Percentiles rank a stretch among this genome's conserved stretches.
Conservation (phyloP, 2,329 filamentous ascomycete genomes). For the Pseudopyricularia javanii region DNA sequence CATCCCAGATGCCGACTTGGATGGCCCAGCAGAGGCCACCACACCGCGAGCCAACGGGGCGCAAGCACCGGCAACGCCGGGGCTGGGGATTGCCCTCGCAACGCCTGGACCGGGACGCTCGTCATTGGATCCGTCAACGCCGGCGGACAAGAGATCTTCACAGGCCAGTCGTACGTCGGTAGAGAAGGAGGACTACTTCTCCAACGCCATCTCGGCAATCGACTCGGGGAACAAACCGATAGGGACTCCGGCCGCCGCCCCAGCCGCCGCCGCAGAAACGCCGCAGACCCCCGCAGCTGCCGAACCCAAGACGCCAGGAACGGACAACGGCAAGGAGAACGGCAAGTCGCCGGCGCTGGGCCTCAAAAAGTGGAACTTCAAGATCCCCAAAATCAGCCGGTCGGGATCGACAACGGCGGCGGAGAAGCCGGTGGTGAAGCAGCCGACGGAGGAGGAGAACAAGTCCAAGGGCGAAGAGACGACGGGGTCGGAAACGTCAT, state of each 20-base stretch:
- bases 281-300: conserved; percentile 24
- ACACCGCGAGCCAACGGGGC: conserved; percentile 53
- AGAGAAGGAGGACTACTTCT: conserved; percentile 69
- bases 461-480: not conserved
- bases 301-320: conserved; percentile 33
- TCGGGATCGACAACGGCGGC: conserved; percentile 52
- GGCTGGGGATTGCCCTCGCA: conserved; percentile 65
- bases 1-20: conserved; percentile 13
- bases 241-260: conserved; percentile 29
- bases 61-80: conserved; percentile 55
- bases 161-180: conserved; percentile 47
- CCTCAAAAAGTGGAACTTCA: conserved; percentile 52
- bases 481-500: conserved; percentile 39
- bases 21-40: conserved; percentile 13
- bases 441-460: conserved; percentile 65
- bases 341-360: conserved; percentile 55
- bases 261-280: conserved; percentile 5
- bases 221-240: conserved; percentile 31
- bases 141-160: conserved; percentile 42
- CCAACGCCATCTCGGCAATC: conserved; percentile 40
- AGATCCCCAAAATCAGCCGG: conserved; percentile 37
- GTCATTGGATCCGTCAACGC: conserved; percentile 24
- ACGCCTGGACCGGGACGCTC: conserved; percentile 39
- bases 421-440: conserved; percentile 59
- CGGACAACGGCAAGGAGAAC: conserved; percentile 23